Conservation (phyloP, 106 monocot genomes). For the Gastrodia elata region DNA sequence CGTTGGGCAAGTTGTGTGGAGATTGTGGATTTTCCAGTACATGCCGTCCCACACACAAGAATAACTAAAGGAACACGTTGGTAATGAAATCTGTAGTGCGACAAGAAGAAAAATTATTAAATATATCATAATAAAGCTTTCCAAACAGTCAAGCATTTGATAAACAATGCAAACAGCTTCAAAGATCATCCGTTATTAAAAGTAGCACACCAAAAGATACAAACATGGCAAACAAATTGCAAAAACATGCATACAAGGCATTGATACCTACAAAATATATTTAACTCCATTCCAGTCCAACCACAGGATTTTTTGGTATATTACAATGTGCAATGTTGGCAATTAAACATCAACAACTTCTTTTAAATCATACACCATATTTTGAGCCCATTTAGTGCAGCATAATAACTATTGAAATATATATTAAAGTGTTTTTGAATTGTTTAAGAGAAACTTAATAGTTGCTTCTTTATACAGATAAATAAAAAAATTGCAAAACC, state of each 20-base stretch:
- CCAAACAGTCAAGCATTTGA: not conserved
- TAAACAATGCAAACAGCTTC: not conserved
- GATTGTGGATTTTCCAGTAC: conserved; percentile 96
- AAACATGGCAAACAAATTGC: not conserved
- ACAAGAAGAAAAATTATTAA: not conserved
- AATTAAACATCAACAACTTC: no score
- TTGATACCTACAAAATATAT: not conserved
- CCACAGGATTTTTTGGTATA: not conserved
- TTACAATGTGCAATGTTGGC: no score
- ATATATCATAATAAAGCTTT: not conserved
- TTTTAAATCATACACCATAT: no score
- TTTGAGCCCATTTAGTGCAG: no score
- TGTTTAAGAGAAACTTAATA: no score
- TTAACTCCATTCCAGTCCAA: not conserved
- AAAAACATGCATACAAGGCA: not conserved
- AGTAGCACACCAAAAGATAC: not conserved
- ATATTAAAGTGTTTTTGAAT: no score
- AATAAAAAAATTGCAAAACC: no score
- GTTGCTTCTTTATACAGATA: no score
- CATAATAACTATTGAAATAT: no score
- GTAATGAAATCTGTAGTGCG: conserved; percentile 77
- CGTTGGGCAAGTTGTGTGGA: conserved; percentile 97
- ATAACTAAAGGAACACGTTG: conserved; percentile 95
- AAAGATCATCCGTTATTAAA: not conserved
- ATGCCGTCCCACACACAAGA: conserved; percentile 99